Base-by-base conservation (phyloP, 805 yeast genomes). In the Wilhelminamyces savonicus region DNA sequence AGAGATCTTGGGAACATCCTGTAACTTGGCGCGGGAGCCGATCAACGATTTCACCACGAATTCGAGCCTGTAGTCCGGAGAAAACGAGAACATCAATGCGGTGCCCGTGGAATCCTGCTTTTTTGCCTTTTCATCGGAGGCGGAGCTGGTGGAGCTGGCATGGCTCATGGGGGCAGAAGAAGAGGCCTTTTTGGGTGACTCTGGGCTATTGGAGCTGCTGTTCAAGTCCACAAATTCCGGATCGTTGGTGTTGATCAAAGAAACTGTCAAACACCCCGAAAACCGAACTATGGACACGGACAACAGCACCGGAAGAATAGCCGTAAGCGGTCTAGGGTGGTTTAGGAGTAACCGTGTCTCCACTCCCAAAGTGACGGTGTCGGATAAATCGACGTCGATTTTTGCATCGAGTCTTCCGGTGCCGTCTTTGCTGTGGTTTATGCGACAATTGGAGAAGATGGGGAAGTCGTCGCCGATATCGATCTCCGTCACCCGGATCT, bases 401-500 rank as follows among this genome's bases (percentile, higher is more conserved):
- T 82, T 84, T 1, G 95, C 95, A 50, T 87, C 95, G 25, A 75
- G 48, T 24, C 78, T 57, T 12, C 77, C 63, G 13, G 72, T 65
- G 2, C 62, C 62, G 33, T 70, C 75, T 14, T 71, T 70, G 32
- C 73, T 69, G 36, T 76, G 77, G 38, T 68, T 69, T 22, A 92
- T 83, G 28, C 94, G 70, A 56, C 98, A 92, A 49, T 92, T 92
- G 33, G 95, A 83, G 51, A 92, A 84, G 29, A 92, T 84, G 3
- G 98, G 98, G 51, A 80, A 92, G 54, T 88, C 97, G 50, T 86
- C 84, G 20, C 98, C 98, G 34, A 92, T 79, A 45, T 87, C 90
- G 16, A 92, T 76, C 46, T 90, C 97, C 1, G 88, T 82, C 27
- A 92, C 75, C 36, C 71, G 72, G 23, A 92, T 78, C 15, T 73